phyloP scores from a whole-genome alignment of 2,329 filamentous ascomycete species.

The Paracoccidioides brasiliensis region DNA sequence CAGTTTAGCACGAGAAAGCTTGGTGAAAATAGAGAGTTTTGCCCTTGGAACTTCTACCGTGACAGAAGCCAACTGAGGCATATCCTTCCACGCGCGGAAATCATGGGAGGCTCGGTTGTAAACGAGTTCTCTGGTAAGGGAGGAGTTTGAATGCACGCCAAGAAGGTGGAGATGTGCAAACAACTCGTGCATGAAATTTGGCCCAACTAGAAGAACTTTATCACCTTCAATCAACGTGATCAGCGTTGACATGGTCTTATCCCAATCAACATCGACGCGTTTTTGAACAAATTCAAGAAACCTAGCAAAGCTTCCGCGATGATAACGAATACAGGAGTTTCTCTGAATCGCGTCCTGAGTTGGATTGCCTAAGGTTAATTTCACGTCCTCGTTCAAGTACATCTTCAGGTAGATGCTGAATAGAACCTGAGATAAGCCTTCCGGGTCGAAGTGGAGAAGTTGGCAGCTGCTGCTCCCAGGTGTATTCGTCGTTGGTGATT shows the following conservation, averaged over 20 bases:
- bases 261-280: conserved; percentile 12
- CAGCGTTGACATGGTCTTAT: conserved; percentile 6
- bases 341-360: conserved; percentile 1
- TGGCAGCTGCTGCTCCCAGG: conserved; percentile 7
- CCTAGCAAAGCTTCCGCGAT: conserved; percentile 15
- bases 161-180: conserved; percentile 17
- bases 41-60: conserved; percentile 11
- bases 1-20: conserved; percentile 4
- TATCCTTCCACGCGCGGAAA: conserved; percentile 12
- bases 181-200: conserved; percentile 18
- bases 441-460: conserved; percentile 20
- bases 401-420: conserved; percentile 35
- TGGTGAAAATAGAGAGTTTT: conserved; percentile 7
- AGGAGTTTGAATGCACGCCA: conserved; percentile 10
- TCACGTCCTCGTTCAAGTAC: conserved; percentile 31
- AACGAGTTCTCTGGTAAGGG: conserved; percentile 1
- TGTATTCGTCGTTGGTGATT: conserved; percentile 1
- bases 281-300: conserved; percentile 16
- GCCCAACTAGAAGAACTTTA: conserved; percentile 9
- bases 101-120: neutral
- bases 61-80: conserved; percentile 9
- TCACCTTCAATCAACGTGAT: conserved; percentile 10
- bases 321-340: conserved; percentile 12
- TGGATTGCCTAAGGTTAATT: conserved; percentile 4
- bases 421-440: conserved; percentile 29